phyloP scores from a whole-genome alignment of 2,329 filamentous ascomycete species.

The Beauveria bassiana region DNA sequence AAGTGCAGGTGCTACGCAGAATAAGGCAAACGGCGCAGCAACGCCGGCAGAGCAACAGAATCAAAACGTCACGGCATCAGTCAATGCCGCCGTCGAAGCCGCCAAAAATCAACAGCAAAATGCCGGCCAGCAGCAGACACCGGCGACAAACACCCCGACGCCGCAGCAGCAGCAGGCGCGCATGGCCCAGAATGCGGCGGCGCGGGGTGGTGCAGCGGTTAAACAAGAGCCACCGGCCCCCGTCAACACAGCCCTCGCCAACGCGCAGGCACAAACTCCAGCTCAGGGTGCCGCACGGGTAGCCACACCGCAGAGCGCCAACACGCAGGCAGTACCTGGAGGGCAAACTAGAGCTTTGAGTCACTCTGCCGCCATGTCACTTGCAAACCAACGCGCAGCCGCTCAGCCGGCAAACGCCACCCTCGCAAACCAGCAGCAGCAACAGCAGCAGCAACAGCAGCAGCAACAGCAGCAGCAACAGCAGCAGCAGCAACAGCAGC shows the following conservation, averaged over 20 bases:
- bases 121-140: constrained; percentile 22
- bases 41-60: constrained; percentile 11
- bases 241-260: constrained; percentile 40
- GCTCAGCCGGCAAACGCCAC: constrained; percentile 26
- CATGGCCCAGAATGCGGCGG: constrained; percentile 19
- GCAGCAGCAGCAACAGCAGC: constrained; percentile 12
- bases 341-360: constrained; percentile 36
- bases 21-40: constrained; percentile 15
- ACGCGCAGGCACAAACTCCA: constrained; percentile 36
- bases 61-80: constrained; percentile 29
- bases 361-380: constrained; percentile 41
- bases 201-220: background rate
- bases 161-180: constrained; percentile 24
- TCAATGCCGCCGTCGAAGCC: constrained; percentile 37
- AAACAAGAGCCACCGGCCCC: constrained; percentile 33
- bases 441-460: constrained; percentile 11
- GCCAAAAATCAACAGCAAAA: constrained; percentile 35
- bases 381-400: constrained; percentile 36
- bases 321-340: constrained; percentile 27
- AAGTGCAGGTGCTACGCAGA: constrained; percentile 12
- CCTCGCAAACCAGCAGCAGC: constrained; percentile 23
- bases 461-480: constrained; percentile 21
- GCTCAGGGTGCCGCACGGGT: constrained; percentile 40
- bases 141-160: constrained; percentile 21
- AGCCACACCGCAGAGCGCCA: constrained; percentile 41